Evolutionary conservation across 1,284 basidiomycete genomes (phyloP), one percentile per base, ranked within the genome.

Genomic region (Tremellales sp.): DNA sequence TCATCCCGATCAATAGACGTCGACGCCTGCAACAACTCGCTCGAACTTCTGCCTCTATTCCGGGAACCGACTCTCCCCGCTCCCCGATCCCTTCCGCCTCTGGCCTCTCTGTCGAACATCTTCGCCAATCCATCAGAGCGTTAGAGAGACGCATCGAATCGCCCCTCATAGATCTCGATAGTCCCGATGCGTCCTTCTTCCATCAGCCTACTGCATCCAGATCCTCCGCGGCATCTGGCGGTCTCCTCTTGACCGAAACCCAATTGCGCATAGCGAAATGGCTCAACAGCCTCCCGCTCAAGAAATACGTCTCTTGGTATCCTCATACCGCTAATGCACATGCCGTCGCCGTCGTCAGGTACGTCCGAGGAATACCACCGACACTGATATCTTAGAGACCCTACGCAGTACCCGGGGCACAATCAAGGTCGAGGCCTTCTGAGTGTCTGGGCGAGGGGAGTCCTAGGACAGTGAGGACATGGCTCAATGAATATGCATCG

Each of bases 291-390:
- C 51, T 69, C 43, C 50, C 57, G 13, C 43, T 59, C n/a, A 41
- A 46, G 19, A 68, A 68, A 38, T 54, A 61, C 48, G 38, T 68
- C n/a, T 58, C 57, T 28, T 72, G 64, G 64, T 66, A 64, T 49
- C 68, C 70, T 10, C 58, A 65, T 21, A 55, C 64, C 7, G 29
- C 53, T 12, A 72, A 70, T 51, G 56, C 65, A 24, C 70, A 72
- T 54, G 62, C 67, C 3, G 61, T 66, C 21, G 60, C 61, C 10
- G 48, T 69, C 14, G 68, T 68, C 16, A 56, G 70, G 67, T 70
- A 40, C 48, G 65, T 58, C 16, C 16, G 48, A 22, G 44, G 25
- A 9, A 26, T 32, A 12, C 14, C 22, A 39, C 19, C 16, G 19
- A 22, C 18, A 19, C 27, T 41, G 26, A 45, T 47, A 29, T 14